phyloP scores from a whole-genome alignment of 2,329 filamentous ascomycete genomes.

The Cladophialophora exuberans region DNA sequence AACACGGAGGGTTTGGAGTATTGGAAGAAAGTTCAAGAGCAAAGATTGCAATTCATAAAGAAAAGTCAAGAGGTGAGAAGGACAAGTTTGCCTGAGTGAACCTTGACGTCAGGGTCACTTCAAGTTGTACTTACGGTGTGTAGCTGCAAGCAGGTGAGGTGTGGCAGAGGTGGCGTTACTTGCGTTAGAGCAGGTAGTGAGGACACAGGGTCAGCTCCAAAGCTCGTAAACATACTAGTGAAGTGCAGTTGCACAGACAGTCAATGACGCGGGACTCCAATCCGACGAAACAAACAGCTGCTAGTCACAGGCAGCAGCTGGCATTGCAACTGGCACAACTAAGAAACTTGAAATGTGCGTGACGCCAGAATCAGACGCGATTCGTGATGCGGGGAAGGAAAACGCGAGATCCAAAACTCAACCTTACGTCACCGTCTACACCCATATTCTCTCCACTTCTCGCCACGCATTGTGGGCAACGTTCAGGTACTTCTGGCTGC shows the following conservation, averaged over 20 bases:
- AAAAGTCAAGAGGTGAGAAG: slow-evolving; percentile 12
- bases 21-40: slow-evolving; percentile 1
- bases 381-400: slow-evolving; percentile 23
- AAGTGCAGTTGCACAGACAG: background rate
- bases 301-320: no score
- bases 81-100: slow-evolving; percentile 10
- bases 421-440: slow-evolving; percentile 13
- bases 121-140: slow-evolving; percentile 1
- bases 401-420: slow-evolving; percentile 7
- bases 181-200: no score
- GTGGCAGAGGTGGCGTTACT: slow-evolving; percentile 13
- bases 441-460: no score
- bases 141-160: background rate
- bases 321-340: no score
- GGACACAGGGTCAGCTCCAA: no score
- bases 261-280: slow-evolving; percentile 9
- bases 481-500: no score
- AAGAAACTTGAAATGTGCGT: background rate
- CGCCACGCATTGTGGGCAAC: no score
- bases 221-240: no score
- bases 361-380: slow-evolving; percentile 16
- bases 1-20: background rate
- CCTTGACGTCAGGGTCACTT: slow-evolving; percentile 24
- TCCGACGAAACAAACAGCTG: slow-evolving; percentile 16
- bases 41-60: slow-evolving; percentile 4